These are phyloP conservation scores for Phytophthora pseudosyringae DNA, from an alignment of 352 stramenopile genomes.

Conservation along the genomic window DNA sequence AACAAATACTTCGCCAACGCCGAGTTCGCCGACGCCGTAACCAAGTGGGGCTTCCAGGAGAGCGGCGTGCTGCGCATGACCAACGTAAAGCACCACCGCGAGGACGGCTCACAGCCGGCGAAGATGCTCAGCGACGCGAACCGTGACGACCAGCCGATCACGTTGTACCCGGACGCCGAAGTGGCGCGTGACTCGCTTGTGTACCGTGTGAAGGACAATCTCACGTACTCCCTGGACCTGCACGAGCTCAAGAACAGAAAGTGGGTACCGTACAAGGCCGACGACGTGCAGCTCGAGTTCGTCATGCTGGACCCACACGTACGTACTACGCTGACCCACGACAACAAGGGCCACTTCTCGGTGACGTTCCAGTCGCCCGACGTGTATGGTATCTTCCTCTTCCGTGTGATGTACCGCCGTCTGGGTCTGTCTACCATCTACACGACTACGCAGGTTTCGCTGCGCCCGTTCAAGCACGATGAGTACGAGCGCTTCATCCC, in stretches of 20 bases:
- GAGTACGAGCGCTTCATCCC: constrained; percentile 96
- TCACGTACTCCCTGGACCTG: constrained; percentile 92
- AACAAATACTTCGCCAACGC: constrained; percentile 70
- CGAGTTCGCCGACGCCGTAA: constrained; percentile 73
- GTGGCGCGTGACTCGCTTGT: constrained; percentile 91
- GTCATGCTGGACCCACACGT: constrained; percentile 95
- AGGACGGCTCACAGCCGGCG: constrained; percentile 81
- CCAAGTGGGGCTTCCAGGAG: constrained; percentile 90
- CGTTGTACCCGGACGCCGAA: constrained; percentile 89
- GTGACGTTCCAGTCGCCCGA: constrained; percentile 91
- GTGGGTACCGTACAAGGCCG: constrained; percentile 81
- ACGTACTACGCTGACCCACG: constrained; percentile 83
- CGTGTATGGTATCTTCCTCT: constrained; percentile 95
- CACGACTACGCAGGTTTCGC: constrained; percentile 90
- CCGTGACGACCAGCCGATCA: constrained; percentile 87
- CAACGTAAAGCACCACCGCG: constrained; percentile 88
- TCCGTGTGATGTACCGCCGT: constrained; percentile 92
- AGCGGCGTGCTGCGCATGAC: constrained; percentile 86
- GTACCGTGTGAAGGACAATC: constrained; percentile 94
- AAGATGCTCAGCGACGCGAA: constrained; percentile 92
- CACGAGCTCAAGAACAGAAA: constrained; percentile 84
- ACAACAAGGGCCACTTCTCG: constrained; percentile 76
- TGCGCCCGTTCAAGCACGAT: constrained; percentile 95
- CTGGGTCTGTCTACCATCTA: constrained; percentile 88
- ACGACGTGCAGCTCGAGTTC: constrained; percentile 94